A percentile compares a stretch with the other conserved stretches of the same genome.
These are phyloP conservation scores for Juncus effusus DNA, from an alignment of 176 grass and related monocot genomes.

Conservation along the genomic window DNA sequence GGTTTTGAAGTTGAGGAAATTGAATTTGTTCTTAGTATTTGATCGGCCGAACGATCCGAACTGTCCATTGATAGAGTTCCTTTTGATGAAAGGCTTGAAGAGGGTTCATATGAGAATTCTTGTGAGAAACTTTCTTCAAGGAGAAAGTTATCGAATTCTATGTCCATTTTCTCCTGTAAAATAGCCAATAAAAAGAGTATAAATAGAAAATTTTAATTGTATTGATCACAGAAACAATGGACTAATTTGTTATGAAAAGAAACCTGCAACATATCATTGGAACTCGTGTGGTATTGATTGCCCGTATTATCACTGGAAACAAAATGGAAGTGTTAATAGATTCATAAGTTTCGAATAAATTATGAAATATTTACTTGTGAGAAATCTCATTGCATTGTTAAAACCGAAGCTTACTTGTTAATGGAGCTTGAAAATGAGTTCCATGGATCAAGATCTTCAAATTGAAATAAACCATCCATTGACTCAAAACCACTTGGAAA, in stretches of 20 bases:
- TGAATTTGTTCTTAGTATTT: slow-evolving; percentile 19
- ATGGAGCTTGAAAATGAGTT: slow-evolving; percentile 9
- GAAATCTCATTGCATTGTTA: neutral
- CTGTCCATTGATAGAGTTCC: slow-evolving; percentile 53
- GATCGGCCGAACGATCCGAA: slow-evolving; percentile 29
- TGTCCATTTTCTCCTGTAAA: slow-evolving; percentile 16
- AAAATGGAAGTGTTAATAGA: neutral
- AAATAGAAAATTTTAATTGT: neutral
- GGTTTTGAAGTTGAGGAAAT: slow-evolving; percentile 17
- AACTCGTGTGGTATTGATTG: slow-evolving; percentile 15
- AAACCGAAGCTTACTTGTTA: slow-evolving; percentile 17
- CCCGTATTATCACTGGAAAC: slow-evolving; percentile 22
- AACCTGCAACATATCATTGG: slow-evolving; percentile 7
- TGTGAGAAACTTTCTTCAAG: slow-evolving; percentile 18
- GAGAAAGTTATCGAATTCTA: slow-evolving; percentile 14
- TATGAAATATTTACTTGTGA: neutral
- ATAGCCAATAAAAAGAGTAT: neutral
- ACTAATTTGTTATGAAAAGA: neutral
- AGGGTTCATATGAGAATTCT: slow-evolving; percentile 23
- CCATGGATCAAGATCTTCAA: slow-evolving; percentile 26
- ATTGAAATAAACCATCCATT: slow-evolving; percentile 22
- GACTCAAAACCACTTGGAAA: slow-evolving; percentile 14
- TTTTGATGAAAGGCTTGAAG: slow-evolving; percentile 46
- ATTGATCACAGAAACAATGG: neutral
- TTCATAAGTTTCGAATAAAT: neutral